Conservation (phyloP, 257 asterid species). For the Nicotiana sylvestris region DNA sequence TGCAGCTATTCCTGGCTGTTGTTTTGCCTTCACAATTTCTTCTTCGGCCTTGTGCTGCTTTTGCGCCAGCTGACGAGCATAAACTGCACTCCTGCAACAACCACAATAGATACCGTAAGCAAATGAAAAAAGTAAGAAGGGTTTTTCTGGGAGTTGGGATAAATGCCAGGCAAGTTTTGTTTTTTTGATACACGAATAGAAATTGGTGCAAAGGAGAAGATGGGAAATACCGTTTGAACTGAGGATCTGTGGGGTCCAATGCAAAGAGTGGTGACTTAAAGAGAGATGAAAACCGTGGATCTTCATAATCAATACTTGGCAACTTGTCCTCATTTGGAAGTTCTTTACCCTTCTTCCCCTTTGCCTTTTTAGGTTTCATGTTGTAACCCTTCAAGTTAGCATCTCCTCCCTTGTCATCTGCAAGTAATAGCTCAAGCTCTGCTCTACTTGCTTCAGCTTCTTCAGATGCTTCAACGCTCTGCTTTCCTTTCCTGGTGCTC, state of each 20-base stretch:
- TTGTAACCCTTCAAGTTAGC: conserved; percentile 70
- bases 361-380: conserved; percentile 58
- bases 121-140: background rate
- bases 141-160: background rate
- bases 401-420: conserved; percentile 60
- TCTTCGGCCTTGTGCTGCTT: conserved; percentile 22
- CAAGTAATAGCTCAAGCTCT: conserved; percentile 83
- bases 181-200: background rate
- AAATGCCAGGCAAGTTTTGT: background rate
- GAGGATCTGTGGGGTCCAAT: conserved; percentile 96
- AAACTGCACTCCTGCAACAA: conserved; percentile 48
- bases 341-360: conserved; percentile 64
- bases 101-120: background rate
- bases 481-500: conserved; percentile 25
- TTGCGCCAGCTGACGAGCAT: conserved; percentile 37
- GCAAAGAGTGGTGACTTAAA: conserved; percentile 61
- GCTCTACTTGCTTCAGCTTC: conserved; percentile 75
- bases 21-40: conserved; percentile 14
- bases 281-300: conserved; percentile 70
- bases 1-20: conserved; percentile 4
- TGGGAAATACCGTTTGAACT: conserved; percentile 68
- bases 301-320: conserved; percentile 53
- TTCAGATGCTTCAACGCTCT: conserved; percentile 27
- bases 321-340: conserved; percentile 53
- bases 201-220: background rate